Conservation (phyloP, 345 rosid genomes). For the Pseudoturritis turrita region DNA sequence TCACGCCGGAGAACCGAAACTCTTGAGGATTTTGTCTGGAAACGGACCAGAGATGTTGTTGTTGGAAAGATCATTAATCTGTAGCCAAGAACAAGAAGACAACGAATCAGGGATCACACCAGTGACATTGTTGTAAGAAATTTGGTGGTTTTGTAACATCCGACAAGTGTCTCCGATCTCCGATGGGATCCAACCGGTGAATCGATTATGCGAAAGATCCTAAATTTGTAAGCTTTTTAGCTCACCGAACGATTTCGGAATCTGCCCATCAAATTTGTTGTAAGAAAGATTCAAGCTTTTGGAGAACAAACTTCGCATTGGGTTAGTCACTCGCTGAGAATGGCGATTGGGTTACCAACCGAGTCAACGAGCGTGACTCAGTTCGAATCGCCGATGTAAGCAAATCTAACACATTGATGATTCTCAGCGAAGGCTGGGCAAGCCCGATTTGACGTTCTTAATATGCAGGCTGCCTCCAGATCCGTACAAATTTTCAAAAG, state of each 20-base stretch:
- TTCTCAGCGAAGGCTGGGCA: no score
- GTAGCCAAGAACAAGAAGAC: constrained; percentile 67
- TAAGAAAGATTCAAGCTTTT: constrained; percentile 53
- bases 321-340: constrained; percentile 79
- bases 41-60: constrained; percentile 82
- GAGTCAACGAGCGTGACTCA: constrained; percentile 74
- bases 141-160: constrained; percentile 52
- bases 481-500: no score
- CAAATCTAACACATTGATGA: no score
- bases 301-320: no score
- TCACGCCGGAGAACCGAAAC: constrained; percentile 58
- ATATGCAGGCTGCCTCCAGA: no score
- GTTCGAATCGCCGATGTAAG: constrained; percentile 55
- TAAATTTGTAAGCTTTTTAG: constrained; percentile 53
- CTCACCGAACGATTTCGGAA: constrained; percentile 57
- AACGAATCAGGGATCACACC: constrained; percentile 67
- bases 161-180: constrained; percentile 66
- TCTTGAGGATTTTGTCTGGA: constrained; percentile 51
- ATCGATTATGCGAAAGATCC: constrained; percentile 70
- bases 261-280: constrained; percentile 62
- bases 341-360: constrained; percentile 53
- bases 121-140: constrained; percentile 71
- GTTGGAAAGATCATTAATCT: constrained; percentile 70
- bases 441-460: no score
- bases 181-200: constrained; percentile 80